phyloP scores from a whole-genome alignment of 2,329 filamentous ascomycete species.

The Claviceps africana region DNA sequence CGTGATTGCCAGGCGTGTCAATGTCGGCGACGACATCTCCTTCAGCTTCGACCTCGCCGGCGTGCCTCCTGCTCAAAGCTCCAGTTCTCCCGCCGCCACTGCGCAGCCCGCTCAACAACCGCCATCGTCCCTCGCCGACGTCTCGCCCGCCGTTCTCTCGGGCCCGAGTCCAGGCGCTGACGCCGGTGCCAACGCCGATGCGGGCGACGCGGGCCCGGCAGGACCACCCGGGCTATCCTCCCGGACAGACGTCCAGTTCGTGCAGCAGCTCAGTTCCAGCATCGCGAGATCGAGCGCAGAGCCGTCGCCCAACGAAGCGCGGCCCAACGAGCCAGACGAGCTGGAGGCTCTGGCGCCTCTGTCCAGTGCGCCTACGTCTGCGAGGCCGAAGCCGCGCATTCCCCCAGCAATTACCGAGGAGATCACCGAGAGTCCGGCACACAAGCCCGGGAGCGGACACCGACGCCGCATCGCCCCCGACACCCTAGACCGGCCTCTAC shows the following conservation, averaged over 20 bases:
- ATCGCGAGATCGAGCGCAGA: slow-evolving; percentile 1
- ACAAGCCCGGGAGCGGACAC: slow-evolving; percentile 42
- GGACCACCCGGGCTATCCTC: background rate
- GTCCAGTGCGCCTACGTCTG: slow-evolving; percentile 3
- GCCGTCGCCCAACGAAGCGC: background rate
- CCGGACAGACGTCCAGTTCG: background rate
- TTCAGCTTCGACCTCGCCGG: slow-evolving; percentile 40
- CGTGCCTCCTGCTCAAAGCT: slow-evolving; percentile 16
- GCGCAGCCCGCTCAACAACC: background rate
- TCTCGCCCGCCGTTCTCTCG: background rate
- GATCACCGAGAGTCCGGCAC: slow-evolving; percentile 31
- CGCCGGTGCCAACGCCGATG: background rate
- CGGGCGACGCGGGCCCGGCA: background rate
- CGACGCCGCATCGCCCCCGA: slow-evolving; percentile 26
- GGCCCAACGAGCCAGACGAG: background rate
- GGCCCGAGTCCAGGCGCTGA: background rate
- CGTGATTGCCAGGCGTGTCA: slow-evolving; percentile 29
- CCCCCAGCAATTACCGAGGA: slow-evolving; percentile 11
- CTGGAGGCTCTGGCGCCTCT: slow-evolving; percentile 5
- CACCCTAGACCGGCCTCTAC: slow-evolving; percentile 2
- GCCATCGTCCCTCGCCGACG: background rate
- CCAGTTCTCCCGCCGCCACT: slow-evolving; percentile 5
- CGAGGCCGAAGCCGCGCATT: slow-evolving; percentile 2
- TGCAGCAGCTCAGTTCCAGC: slow-evolving; percentile 5
- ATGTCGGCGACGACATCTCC: slow-evolving; percentile 46